phyloP scores from a whole-genome alignment of 75 land plant genomes.

The Larix kaempferi region DNA sequence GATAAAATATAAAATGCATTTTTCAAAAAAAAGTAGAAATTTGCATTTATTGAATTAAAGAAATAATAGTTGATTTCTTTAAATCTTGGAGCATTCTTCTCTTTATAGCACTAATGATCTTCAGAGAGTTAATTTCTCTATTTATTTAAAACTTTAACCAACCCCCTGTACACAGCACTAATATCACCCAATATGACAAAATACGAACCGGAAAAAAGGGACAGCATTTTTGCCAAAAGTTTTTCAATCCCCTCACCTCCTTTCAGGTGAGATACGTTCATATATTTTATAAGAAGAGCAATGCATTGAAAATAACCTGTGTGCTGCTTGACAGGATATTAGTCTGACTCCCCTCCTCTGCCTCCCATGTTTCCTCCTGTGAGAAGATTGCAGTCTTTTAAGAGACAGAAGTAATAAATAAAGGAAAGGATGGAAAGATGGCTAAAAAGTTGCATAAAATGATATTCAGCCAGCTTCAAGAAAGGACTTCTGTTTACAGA shows the following conservation, averaged over 20 bases:
- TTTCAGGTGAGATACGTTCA: too few species aligned
- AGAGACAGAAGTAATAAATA: background rate
- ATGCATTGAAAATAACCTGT: conserved; percentile 45
- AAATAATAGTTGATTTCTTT: too few species aligned
- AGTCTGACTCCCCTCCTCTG: conserved; percentile 94
- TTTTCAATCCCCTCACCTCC: background rate
- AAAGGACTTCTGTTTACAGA: background rate
- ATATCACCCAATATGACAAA: background rate
- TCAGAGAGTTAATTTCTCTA: too few species aligned
- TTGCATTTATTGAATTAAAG: too few species aligned
- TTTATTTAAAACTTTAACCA: too few species aligned
- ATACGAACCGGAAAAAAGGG: background rate
- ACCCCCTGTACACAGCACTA: background rate
- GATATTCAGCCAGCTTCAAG: background rate
- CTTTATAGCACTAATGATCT: too few species aligned
- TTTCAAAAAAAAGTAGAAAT: too few species aligned
- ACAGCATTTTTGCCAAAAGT: background rate
- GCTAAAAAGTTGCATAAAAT: background rate
- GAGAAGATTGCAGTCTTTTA: conserved; percentile 6
- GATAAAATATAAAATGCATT: too few species aligned
- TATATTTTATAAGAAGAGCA: background rate
- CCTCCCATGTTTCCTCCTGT: conserved; percentile 97
- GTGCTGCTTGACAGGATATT: conserved; percentile 92
- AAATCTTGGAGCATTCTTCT: too few species aligned
- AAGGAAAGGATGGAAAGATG: background rate